Evolutionary conservation across 1,139 yeast species (phyloP).

Genomic region (Blastobotrys buckinghamii): DNA sequence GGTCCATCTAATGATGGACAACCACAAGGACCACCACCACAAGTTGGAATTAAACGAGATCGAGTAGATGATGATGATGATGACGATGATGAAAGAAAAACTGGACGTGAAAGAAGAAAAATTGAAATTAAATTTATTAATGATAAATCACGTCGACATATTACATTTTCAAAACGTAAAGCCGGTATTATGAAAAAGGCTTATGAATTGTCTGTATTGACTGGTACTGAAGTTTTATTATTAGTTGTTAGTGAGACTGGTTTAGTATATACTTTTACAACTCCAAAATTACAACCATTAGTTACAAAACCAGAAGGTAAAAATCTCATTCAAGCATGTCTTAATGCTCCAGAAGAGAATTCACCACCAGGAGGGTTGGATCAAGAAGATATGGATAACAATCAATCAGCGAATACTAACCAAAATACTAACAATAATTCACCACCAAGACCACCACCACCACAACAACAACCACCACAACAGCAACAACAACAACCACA

Average conservation of each 20-base stretch:
- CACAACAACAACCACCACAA: not conserved
- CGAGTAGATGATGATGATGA: slow-evolving; percentile 45
- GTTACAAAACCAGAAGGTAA: slow-evolving; percentile 97
- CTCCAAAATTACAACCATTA: slow-evolving; percentile 95
- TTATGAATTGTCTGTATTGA: slow-evolving; percentile 87
- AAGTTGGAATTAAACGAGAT: slow-evolving; percentile 19
- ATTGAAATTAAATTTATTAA: slow-evolving; percentile 95
- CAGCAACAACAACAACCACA: not conserved
- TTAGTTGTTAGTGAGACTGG: slow-evolving; percentile 97
- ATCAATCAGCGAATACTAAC: slow-evolving; percentile 1
- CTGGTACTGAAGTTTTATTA: slow-evolving; percentile 92
- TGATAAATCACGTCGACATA: slow-evolving; percentile 95
- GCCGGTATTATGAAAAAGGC: slow-evolving; percentile 99
- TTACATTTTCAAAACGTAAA: slow-evolving; percentile 93
- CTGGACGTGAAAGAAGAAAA: slow-evolving; percentile 83
- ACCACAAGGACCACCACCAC: slow-evolving; percentile 2
- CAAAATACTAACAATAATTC: not conserved
- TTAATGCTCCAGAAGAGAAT: slow-evolving; percentile 75
- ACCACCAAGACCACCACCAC: not conserved
- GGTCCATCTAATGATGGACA: not conserved
- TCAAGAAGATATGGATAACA: slow-evolving; percentile 7
- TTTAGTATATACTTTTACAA: slow-evolving; percentile 94
- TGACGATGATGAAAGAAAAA: slow-evolving; percentile 66
- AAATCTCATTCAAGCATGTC: slow-evolving; percentile 91
- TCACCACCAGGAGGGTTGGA: slow-evolving; percentile 9